Conservation (phyloP, 1,284 basidiomycete species). For the Ganoderma meredithae region DNA sequence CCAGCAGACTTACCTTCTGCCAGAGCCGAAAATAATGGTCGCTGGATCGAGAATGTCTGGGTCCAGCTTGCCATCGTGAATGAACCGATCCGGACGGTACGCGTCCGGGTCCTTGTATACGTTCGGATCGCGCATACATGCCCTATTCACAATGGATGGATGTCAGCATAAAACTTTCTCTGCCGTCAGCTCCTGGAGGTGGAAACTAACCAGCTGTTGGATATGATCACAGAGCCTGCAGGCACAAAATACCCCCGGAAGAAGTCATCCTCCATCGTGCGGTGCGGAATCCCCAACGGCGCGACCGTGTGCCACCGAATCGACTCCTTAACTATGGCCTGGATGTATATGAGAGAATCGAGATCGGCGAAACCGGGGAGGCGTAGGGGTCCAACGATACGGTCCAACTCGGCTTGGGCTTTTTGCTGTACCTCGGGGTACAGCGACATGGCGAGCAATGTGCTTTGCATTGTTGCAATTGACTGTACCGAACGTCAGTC, state of each 20-base stretch:
- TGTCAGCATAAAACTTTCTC: not conserved
- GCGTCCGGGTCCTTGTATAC: not conserved
- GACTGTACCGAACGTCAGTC: not conserved
- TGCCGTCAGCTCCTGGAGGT: not conserved
- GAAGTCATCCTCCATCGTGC: slow-evolving; percentile 26
- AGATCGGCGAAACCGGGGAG: slow-evolving; percentile 32
- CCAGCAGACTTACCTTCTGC: not conserved
- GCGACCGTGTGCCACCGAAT: slow-evolving; percentile 33
- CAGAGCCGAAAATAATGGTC: not conserved
- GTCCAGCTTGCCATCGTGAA: not conserved
- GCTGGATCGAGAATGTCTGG: not conserved
- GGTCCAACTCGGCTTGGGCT: slow-evolving; percentile 43
- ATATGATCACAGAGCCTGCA: slow-evolving; percentile 31
- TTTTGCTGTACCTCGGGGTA: slow-evolving; percentile 43
- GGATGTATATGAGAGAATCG: slow-evolving; percentile 29
- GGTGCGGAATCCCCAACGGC: slow-evolving; percentile 23
- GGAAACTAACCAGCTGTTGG: slow-evolving; percentile 38
- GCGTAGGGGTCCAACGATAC: slow-evolving; percentile 35
- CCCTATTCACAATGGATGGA: not conserved
- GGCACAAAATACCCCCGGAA: slow-evolving; percentile 36
- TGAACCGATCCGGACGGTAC: not conserved
- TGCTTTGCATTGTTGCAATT: slow-evolving; percentile 36
- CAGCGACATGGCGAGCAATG: slow-evolving; percentile 45
- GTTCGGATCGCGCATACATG: not conserved
- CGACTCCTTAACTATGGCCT: slow-evolving; percentile 34